Conservation (phyloP, 306 rosid genomes). For the Cajanus cajan region DNA sequence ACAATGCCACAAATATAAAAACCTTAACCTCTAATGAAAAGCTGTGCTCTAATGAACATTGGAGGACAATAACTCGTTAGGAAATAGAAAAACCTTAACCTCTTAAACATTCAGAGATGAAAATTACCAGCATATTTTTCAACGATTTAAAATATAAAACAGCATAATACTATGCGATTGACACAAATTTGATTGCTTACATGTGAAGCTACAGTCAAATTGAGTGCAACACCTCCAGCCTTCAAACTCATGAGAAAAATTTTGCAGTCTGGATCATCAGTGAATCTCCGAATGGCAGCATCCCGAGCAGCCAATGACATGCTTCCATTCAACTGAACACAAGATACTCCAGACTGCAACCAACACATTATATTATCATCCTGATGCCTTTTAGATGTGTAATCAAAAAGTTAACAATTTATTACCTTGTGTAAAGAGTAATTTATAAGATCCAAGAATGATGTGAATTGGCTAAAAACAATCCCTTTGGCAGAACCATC, state of each 20-base stretch:
- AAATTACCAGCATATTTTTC: neutral
- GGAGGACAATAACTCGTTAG: neutral
- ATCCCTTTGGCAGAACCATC: conserved; percentile 97
- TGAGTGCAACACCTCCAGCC: conserved; percentile 96
- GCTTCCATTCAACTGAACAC: conserved; percentile 84
- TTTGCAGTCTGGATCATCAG: conserved; percentile 79
- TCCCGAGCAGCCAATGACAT: conserved; percentile 80
- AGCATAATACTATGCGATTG: conserved; percentile 1
- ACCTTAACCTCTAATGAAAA: no score
- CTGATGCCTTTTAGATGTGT: neutral
- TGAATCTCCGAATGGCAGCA: conserved; percentile 69
- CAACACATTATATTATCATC: conserved; percentile 25
- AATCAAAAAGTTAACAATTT: conserved; percentile 1
- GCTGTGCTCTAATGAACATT: neutral
- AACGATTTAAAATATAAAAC: conserved; percentile 8
- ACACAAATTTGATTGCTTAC: conserved; percentile 46
- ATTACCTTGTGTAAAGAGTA: conserved; percentile 73
- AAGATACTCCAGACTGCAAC: conserved; percentile 77
- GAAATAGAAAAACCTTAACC: neutral
- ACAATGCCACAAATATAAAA: neutral
- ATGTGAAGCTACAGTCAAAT: conserved; percentile 88
- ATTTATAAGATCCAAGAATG: conserved; percentile 91
- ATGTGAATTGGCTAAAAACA: conserved; percentile 94
- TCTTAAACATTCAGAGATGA: neutral
- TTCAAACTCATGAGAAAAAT: conserved; percentile 98